These are phyloP conservation scores for Logfia minima DNA, from an alignment of 129 eudicot species.

Conservation along the genomic window DNA sequence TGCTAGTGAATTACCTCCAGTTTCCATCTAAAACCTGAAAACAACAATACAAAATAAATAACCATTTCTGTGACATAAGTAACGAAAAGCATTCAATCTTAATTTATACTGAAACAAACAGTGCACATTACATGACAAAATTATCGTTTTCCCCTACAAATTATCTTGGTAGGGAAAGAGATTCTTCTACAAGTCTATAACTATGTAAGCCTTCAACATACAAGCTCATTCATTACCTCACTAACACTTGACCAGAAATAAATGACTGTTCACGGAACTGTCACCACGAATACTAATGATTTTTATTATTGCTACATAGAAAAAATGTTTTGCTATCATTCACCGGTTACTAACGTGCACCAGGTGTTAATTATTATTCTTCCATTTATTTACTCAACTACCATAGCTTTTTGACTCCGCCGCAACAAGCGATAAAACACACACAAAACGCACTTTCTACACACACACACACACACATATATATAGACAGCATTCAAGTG, in stretches of 20 bases:
- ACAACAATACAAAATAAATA: background rate
- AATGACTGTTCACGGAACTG: too few species aligned
- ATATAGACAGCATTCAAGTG: background rate
- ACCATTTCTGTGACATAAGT: background rate
- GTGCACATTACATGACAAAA: background rate
- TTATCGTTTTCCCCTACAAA: background rate
- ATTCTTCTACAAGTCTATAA: background rate
- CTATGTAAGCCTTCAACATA: background rate
- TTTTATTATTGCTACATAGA: too few species aligned
- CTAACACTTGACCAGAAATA: too few species aligned
- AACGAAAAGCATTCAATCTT: background rate
- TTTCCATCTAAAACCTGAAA: slow-evolving; percentile 46
- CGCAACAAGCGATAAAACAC: background rate
- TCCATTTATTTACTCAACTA: too few species aligned
- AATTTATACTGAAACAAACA: background rate
- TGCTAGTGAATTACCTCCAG: slow-evolving; percentile 77
- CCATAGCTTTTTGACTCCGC: background rate
- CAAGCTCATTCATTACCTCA: background rate
- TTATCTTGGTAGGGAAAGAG: background rate
- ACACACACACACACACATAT: background rate
- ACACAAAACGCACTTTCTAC: background rate
- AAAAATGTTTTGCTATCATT: too few species aligned
- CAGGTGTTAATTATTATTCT: too few species aligned
- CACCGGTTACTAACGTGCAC: too few species aligned
- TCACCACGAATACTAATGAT: too few species aligned